phyloP scores from a whole-genome alignment of 1,284 basidiomycete genomes.

The Waitea zeae region DNA sequence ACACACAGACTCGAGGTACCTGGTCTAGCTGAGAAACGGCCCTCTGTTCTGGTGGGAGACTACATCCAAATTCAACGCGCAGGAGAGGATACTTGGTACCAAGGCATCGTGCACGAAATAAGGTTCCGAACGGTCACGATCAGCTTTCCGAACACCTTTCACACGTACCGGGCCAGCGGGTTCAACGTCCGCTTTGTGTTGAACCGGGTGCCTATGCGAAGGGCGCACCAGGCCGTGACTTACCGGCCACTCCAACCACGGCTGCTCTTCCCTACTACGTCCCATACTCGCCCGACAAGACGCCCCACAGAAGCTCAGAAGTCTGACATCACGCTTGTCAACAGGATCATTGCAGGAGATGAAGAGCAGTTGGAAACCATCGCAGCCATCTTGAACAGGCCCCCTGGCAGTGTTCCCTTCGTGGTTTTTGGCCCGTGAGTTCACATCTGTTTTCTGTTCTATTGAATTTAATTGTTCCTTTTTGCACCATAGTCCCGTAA shows the following conservation, averaged over 20 bases:
- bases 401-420: conserved; percentile 33
- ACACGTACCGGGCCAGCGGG: conserved; percentile 9
- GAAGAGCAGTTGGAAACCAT: no score
- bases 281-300: conserved; percentile 13
- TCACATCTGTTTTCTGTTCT: background rate
- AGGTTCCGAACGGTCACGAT: conserved; percentile 32
- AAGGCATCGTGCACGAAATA: conserved; percentile 39
- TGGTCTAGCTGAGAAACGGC: conserved; percentile 47
- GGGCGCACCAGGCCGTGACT: conserved; percentile 44
- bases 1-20: conserved; percentile 32
- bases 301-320: no score
- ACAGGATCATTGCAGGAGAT: no score
- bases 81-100: conserved; percentile 26
- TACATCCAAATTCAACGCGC: conserved; percentile 17
- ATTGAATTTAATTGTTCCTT: no score
- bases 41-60: conserved; percentile 41
- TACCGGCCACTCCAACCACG: conserved; percentile 20
- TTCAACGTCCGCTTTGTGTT: conserved; percentile 37
- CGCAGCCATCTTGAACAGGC: conserved; percentile 28
- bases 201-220: conserved; percentile 29
- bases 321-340: no score
- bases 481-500: no score
- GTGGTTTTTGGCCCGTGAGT: conserved; percentile 52
- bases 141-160: conserved; percentile 29
- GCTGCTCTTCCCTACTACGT: conserved; percentile 21